Base-by-base conservation (phyloP, 2,329 filamentous ascomycete genomes). In the Dendrostoma leiphaemia region DNA sequence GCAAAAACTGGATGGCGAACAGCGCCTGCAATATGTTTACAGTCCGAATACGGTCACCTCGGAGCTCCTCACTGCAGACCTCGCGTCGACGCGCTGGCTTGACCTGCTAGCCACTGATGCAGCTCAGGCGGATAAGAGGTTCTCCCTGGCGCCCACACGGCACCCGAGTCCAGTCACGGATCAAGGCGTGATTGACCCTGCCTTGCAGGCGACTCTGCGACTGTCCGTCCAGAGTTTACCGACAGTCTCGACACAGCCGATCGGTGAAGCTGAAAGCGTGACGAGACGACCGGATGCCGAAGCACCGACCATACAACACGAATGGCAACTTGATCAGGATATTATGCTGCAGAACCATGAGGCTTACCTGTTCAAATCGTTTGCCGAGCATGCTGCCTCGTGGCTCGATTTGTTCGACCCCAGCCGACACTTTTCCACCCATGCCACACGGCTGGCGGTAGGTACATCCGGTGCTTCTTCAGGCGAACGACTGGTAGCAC, bases 361-460 rank as follows among this genome's bases (percentile, higher is more conserved):
- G 13, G 29, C 28, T 17, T 17, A 24, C 19, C 31, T 53, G 6
- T 53, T 53, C 38, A 34, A 45, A 4, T 43, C 26, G 1, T 53
- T 53, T 31, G 24, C 34, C 19, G 51, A 53, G 19, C 37, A 35
- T 15, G 46, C 46, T 29, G 51, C 46, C 4, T 21, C 24, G 15
- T 43, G 35, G 62, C 59, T 67, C 1, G 69, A 71, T 47, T 54
- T 70, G 6, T 67, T 70, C 26, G 69, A 71, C 41, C 66, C 65
- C 1, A 52, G 57, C n/a, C 64, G 62, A 43, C 62, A 64, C 47
- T 71, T 71, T 51, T 65, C 65, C 2, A 67, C 61, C 2, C 64
- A 69, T 48, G 66, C 68, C n/a, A 65, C 64, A 4, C 61, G 67
- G 21, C 56, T 71, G 29, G 69, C 69, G 9, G 53, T 55, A 51